Evolutionary conservation across 306 rosid species (phyloP).

Genomic region (Glycyrrhiza uralensis): DNA sequence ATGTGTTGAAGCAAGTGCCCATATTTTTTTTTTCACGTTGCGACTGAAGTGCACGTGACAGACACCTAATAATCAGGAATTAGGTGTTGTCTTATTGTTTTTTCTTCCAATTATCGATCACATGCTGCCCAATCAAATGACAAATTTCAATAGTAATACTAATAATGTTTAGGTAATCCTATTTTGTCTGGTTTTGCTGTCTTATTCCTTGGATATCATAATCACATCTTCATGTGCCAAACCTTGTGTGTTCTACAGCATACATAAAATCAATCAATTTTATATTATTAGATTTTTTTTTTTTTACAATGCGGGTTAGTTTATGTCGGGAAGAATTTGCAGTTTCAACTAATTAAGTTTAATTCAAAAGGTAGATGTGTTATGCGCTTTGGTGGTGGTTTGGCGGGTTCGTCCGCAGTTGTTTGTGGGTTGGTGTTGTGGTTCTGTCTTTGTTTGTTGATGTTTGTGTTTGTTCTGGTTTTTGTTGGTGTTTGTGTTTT

Average conservation of each 20-base stretch:
- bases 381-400: no score
- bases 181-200: slow-evolving; percentile 39
- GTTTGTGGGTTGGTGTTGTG: no score
- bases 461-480: no score
- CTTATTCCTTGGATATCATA: slow-evolving; percentile 25
- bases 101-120: slow-evolving; percentile 31
- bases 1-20: slow-evolving; percentile 14
- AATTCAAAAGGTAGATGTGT: no score
- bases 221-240: not conserved
- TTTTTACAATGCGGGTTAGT: no score
- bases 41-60: slow-evolving; percentile 34
- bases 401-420: no score
- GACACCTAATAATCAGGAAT: slow-evolving; percentile 30
- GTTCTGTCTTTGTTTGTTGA: no score
- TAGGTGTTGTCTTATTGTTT: slow-evolving; percentile 10
- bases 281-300: no score
- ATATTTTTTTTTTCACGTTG: slow-evolving; percentile 18
- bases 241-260: not conserved
- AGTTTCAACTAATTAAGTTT: no score
- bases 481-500: no score
- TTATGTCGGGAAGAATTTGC: no score
- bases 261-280: no score
- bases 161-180: slow-evolving; percentile 35
- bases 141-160: slow-evolving; percentile 2
- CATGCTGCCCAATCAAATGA: slow-evolving; percentile 40